Base-by-base conservation (phyloP, 1,284 basidiomycete genomes). In the Heterobasidion irregulare region DNA sequence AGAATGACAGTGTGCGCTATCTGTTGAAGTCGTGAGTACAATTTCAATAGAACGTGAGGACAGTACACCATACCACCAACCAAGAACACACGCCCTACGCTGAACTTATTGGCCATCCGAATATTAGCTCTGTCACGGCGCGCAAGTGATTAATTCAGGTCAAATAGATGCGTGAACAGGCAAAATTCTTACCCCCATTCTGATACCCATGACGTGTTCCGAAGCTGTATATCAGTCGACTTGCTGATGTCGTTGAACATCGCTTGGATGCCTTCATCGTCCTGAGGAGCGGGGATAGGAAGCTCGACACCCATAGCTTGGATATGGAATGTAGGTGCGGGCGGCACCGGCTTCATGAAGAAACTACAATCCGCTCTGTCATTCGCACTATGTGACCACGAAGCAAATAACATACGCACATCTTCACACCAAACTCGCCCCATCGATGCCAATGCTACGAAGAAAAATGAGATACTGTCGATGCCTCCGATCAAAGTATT, bases 21-120 rank as follows among this genome's bases (percentile, higher is more conserved):
- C 18, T 46, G 38, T n/a, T 47, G 35, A 18, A 47, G 10, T 15
- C 32, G 15, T 33, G 10, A 43, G 45, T n/a, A 47, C 32, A 46
- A 18, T 16, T 44, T 16, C 8, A 44, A 44, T 5, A 6, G 41
- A 5, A 16, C 3, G 16, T 44, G 5, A 44, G 12, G 38, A 32
- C 15, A 2, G 19, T 7, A 41, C 35, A 9, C 38, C 52, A 7
- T 43, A 65, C 63, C 63, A 36, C 64, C 64, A 10, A 60, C 54
- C 7, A 65, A 53, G 54, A 64, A 65, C 2, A 63, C 61, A 6
- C 58, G 47, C 13, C 60, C 62, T 6, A 50, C 53, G 6, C 35
- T 36, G 45, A 65, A 65, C 18, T 59, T 57, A 34, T 62, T 53
- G 2, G 57, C 61, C 58, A 64, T 62, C 15, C 63, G 52, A 18